Evolutionary conservation across 2,329 filamentous ascomycete species (phyloP), one percentile per base, ranked within the genome.

Genomic region (Cladosporium halotolerans): DNA sequence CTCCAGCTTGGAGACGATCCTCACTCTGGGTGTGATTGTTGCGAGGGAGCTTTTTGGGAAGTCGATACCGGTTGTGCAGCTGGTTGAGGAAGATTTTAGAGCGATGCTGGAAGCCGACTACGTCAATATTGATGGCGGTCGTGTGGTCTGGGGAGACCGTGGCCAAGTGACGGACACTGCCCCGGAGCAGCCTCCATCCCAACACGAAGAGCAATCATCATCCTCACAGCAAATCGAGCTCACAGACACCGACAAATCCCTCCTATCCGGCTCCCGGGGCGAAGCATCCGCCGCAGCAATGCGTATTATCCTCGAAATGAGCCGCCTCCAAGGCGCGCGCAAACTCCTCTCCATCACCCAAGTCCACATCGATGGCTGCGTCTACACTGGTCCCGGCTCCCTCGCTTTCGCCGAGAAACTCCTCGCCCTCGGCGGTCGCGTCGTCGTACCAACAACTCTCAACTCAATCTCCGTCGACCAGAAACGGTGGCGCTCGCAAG

Each of bases 401-500:
- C 58, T 76, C 0, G 49, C 56, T 1, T 70, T 76, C 32, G 69
- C 72, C 2, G 59, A 73, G 50, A 62, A 52, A 4, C 61, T 76
- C 1, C 62, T 64, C 0, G 55, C 62, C 4, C 55, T 66, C 44
- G 71, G 69, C 2, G 72, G 65, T 0, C 67, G 62, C n/a, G 64
- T 74, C 6, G 55, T 55, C 2, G 64, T 75, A 1, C 70, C 72
- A 0, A 72, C 73, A 0, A 70, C 72, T 0, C 58, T 74, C 32
- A 76, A 76, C 46, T 67, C 73, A 1, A 70, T 76, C n/a, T 72
- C 70, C 4, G 63, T 75, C 16, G 73, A 76, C 47, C 65, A 63
- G n/a, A 61, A 62, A 10, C 66, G 72, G 2, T 76, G 73, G 73
- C 63, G 62, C 2, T 63, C 63, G 3, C 61, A 70, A 9, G 71